Conservation (phyloP, 208 protist genomes). For the Acanthamoeba quina region DNA sequence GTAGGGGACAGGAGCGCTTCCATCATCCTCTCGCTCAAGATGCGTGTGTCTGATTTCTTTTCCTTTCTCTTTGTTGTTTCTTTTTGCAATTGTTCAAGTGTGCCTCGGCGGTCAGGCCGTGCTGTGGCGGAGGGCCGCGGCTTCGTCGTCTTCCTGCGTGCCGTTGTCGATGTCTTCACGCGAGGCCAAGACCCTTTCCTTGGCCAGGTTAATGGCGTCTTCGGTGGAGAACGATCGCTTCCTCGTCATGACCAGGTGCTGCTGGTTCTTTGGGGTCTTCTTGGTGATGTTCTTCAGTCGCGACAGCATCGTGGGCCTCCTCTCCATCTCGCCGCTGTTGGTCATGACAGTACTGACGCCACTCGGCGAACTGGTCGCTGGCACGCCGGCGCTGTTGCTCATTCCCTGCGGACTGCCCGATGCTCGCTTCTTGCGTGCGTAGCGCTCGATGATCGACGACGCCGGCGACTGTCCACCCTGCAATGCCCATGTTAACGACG, state of each 20-base stretch:
- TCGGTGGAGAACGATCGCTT: conserved; percentile 66
- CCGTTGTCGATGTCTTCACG: conserved; percentile 25
- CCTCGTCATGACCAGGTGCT: conserved; percentile 49
- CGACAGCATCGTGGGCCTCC: conserved; percentile 59
- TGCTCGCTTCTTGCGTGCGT: conserved; percentile 20
- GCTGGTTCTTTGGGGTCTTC: conserved; percentile 64
- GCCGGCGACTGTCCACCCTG: neutral
- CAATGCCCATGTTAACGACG: neutral
- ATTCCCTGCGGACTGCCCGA: neutral
- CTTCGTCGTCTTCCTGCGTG: neutral
- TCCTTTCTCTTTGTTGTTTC: neutral
- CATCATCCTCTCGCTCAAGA: neutral
- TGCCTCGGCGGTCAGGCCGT: neutral
- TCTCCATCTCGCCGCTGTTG: neutral
- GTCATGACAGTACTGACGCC: neutral
- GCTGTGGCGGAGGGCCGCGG: neutral
- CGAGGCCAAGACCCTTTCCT: conserved; percentile 25
- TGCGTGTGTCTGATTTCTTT: neutral
- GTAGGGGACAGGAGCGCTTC: conserved; percentile 5
- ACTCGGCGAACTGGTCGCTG: neutral
- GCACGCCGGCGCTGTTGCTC: neutral
- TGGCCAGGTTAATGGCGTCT: conserved; percentile 51
- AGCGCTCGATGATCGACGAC: conserved; percentile 34
- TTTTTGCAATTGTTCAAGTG: too few relatives aligned
- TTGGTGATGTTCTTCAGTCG: conserved; percentile 51